These are phyloP conservation scores for Alternaria angustiovoidea DNA, from an alignment of 2,329 filamentous ascomycete species.

Conservation along the genomic window DNA sequence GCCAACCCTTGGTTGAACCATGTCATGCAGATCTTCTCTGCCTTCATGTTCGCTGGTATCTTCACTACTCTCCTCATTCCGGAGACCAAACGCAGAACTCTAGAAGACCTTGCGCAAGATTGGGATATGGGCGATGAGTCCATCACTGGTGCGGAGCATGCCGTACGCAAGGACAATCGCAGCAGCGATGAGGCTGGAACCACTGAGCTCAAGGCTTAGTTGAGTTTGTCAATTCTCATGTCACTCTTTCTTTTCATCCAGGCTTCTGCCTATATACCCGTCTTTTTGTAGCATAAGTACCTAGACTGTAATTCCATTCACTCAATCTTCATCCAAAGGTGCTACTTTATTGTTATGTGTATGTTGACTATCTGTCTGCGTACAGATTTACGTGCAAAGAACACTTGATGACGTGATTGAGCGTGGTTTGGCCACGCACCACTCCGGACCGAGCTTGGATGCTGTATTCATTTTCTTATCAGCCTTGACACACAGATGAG, in stretches of 20 bases:
- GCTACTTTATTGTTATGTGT: background rate
- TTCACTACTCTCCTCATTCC: conserved; percentile 75
- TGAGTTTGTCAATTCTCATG: background rate
- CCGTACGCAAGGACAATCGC: conserved; percentile 25
- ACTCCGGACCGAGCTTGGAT: background rate
- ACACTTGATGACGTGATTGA: too few species aligned
- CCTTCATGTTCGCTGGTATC: conserved; percentile 79
- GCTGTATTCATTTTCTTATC: background rate
- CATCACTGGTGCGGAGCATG: conserved; percentile 38
- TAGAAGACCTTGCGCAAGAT: conserved; percentile 70
- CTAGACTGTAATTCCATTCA: conserved; percentile 1
- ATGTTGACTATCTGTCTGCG: background rate
- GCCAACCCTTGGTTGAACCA: conserved; percentile 73
- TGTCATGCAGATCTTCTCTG: conserved; percentile 78
- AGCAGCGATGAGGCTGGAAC: conserved; percentile 31
- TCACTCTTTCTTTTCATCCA: background rate
- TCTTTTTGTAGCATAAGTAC: background rate
- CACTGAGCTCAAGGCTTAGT: conserved; percentile 18
- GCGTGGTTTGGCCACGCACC: too few species aligned
- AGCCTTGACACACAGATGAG: background rate
- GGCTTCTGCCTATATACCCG: background rate
- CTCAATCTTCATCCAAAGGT: background rate
- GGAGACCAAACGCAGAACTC: conserved; percentile 77
- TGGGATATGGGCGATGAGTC: conserved; percentile 47
- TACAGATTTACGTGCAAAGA: too few species aligned